Evolutionary conservation across 306 rosid genomes (phyloP), one percentile per base, ranked within the genome.

Genomic region (Mucuna pruriens): DNA sequence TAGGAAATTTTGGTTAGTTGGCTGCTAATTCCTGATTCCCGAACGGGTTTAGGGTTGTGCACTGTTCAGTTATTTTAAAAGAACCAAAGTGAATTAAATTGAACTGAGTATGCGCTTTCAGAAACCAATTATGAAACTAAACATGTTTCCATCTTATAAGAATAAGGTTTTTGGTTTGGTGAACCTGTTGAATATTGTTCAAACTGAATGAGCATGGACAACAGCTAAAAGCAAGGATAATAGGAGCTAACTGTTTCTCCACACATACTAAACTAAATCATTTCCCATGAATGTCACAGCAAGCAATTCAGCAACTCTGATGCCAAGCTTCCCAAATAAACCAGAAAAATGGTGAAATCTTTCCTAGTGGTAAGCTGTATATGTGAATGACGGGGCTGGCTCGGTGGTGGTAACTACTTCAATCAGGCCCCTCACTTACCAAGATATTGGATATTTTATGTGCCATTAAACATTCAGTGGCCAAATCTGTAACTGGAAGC

Each of bases 21-120:
- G 67, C 11, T 67, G 60, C 13, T 75, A 48, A 74, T 78, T 72
- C 72, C 25, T 65, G 16, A 79, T 78, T 34, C 3, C 9, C 17
- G 2, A 15, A n/a, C 74, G n/a, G 39, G 3, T 13, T 25, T 66
- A 63, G 71, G 34, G 44, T 19, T 45, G 39, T 44, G 10, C 10
- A 48, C 13, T 19, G 29, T 55, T 74, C 22, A 15, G 15, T 20
- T 23, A 4, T 57, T 12, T 75, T 1, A 5, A 9, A 75, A 16
- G 13, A 23, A 57, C 40, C 11, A 25, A 74, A 58, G 26, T 57
- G 8, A 58, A 48, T 3, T 13, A 25, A 74, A 58, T 26, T 57
- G 8, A 58, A 48, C 1, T 13, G 40, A 58, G 57, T 40, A 4
- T 74, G 60, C 15, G 55, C 15, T 29, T 42, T 29, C 61, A 44